These are phyloP conservation scores for Exutisphaerella laricina DNA, from an alignment of 2,329 filamentous ascomycete genomes.

Conservation along the genomic window DNA sequence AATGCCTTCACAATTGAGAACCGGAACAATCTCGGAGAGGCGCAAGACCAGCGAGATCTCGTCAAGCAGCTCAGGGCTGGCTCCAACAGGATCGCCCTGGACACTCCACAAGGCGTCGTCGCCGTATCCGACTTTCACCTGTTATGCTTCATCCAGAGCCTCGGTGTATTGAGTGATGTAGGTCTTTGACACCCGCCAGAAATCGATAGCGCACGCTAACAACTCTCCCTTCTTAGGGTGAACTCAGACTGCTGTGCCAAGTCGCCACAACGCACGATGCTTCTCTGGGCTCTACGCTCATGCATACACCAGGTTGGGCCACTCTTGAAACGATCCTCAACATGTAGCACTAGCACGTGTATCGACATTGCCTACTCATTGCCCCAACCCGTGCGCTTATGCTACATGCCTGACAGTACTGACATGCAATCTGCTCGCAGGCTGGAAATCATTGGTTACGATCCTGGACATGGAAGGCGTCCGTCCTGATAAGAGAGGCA, in stretches of 20 bases:
- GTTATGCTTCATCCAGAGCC: slow-evolving; percentile 74
- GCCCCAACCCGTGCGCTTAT: not conserved
- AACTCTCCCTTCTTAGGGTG: slow-evolving; percentile 78
- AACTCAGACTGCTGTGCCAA: slow-evolving; percentile 77
- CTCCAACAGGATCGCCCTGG: slow-evolving; percentile 45
- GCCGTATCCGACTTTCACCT: slow-evolving; percentile 90
- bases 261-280: slow-evolving; percentile 77
- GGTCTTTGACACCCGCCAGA: no score
- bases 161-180: slow-evolving; percentile 82
- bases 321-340: slow-evolving; percentile 83
- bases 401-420: not conserved
- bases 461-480: not conserved
- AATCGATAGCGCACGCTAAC: no score
- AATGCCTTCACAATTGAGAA: slow-evolving; percentile 87
- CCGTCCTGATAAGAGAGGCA: not conserved
- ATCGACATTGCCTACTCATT: no score
- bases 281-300: slow-evolving; percentile 73
- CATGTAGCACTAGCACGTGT: slow-evolving; percentile 28
- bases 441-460: not conserved
- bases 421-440: not conserved
- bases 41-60: slow-evolving; percentile 68
- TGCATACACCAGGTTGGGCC: slow-evolving; percentile 87
- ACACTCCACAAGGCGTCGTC: slow-evolving; percentile 58
- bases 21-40: slow-evolving; percentile 76
- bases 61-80: slow-evolving; percentile 62